Base-by-base conservation (phyloP, 352 stramenopile species). In the Phytophthora crassamura region DNA sequence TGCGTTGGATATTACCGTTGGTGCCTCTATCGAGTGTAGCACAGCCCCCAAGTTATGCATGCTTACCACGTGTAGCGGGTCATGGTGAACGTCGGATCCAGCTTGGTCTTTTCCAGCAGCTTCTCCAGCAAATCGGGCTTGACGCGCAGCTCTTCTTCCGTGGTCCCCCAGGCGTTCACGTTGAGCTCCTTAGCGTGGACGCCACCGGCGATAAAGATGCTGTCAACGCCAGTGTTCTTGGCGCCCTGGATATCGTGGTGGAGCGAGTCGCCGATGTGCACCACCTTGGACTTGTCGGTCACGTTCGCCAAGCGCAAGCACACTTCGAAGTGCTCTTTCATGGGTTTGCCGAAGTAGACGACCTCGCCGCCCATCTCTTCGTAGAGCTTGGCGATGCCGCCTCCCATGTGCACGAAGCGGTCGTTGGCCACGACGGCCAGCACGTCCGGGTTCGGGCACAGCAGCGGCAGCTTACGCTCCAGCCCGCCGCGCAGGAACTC, bases 381-480 rank as follows among this genome's bases (percentile, higher is more conserved):
- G 60, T 97, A 97, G 50, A 75, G 54, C 45, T 92, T 74, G 7
- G 88, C 87, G 69, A 97, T 96, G 51, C 86, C 94, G 47, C 73
- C 78, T 67, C 88, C 88, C 59, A 74, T 69, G 60, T 88, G 77
- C 46, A 82, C 80, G 32, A 86, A 82, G 12, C 67, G 62, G 39
- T 86, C 82, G 59, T 88, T 83, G 1, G 76, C 73, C 36, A 88
- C 65, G 45, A 90, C 77, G 7, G 88, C 79, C 38, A 97, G 68
- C 42, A 95, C 86, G 68, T 97, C 91, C 28, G 91, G 91, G 70
- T 97, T 96, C 14, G 83, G 89, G 68, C 89, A 97, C 46, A 96
- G 47, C 74, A 97, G 77, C 6, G 86, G 88, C 12, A 97, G 63
- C 10, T 82, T 67, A 30, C 74, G 76, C 34, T 80, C 59, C 9